A percentile compares a stretch with the other conserved stretches of the same genome.
Conservation (phyloP, 805 yeast genomes). For the Debaryomyces castellii region DNA sequence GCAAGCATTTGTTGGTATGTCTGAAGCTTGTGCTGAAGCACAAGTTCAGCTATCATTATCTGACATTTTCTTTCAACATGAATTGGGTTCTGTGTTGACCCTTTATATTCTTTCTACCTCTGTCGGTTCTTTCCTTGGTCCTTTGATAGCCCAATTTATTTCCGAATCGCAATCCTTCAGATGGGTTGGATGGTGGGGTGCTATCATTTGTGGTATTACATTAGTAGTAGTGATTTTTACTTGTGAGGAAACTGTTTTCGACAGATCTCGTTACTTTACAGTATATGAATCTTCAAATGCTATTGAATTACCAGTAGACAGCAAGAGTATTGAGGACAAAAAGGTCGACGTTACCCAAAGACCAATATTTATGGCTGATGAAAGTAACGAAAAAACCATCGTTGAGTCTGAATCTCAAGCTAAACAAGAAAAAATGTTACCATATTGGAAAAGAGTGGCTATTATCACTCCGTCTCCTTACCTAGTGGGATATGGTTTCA, state of each 20-base stretch:
- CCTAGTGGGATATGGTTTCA: conserved; percentile 61
- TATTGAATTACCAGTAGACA: not conserved
- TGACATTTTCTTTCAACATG: conserved; percentile 77
- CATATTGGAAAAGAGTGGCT: conserved; percentile 48
- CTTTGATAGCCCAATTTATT: conserved; percentile 75
- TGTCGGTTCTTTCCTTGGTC: conserved; percentile 77
- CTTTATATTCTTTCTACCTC: conserved; percentile 73
- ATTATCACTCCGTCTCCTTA: conserved; percentile 58
- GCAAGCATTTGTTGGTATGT: conserved; percentile 75
- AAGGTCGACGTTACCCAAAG: conserved; percentile 9
- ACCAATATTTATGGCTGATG: conserved; percentile 10
- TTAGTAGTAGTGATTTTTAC: conserved; percentile 54
- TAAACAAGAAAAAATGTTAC: conserved; percentile 12
- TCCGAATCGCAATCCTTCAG: conserved; percentile 60
- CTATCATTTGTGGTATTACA: conserved; percentile 41
- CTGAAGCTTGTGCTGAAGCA: conserved; percentile 77
- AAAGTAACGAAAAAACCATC: conserved; percentile 6
- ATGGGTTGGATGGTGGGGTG: conserved; percentile 80
- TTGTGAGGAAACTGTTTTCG: conserved; percentile 72
- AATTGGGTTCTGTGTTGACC: conserved; percentile 70
- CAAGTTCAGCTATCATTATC: conserved; percentile 66
- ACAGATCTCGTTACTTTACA: conserved; percentile 43
- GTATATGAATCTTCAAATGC: conserved; percentile 5
- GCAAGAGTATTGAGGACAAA: conserved; percentile 7
- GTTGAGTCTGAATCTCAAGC: conserved; percentile 6